Conservation (phyloP, 2,329 filamentous ascomycete genomes). For the Zymoseptoria pseudotritici region DNA sequence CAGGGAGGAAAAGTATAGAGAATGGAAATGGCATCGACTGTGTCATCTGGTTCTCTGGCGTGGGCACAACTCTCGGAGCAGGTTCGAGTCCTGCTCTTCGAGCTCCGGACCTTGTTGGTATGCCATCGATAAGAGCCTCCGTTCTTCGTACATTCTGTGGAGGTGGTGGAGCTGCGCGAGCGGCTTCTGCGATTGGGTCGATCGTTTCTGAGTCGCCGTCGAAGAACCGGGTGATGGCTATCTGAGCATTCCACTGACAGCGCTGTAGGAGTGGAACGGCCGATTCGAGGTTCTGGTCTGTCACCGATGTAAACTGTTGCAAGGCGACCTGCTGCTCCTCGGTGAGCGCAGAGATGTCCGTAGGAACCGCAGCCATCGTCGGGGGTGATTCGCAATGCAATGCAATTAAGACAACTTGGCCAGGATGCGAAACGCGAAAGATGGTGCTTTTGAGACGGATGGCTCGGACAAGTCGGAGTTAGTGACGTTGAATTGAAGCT, state of each 20-base stretch:
- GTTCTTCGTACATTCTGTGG: conserved; percentile 55
- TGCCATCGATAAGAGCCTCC: conserved; percentile 61
- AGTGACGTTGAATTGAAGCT: background rate
- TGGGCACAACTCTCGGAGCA: conserved; percentile 81
- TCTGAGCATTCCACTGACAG: conserved; percentile 96
- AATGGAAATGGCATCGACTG: conserved; percentile 69
- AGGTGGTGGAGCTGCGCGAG: conserved; percentile 54
- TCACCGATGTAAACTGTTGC: conserved; percentile 82
- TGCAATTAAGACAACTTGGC: background rate
- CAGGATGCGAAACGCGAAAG: background rate
- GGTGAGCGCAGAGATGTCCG: conserved; percentile 64
- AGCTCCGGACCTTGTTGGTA: conserved; percentile 31
- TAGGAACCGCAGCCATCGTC: conserved; percentile 32
- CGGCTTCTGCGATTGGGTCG: conserved; percentile 71
- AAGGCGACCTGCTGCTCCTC: conserved; percentile 73
- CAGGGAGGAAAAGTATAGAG: conserved; percentile 70
- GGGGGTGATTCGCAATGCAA: background rate
- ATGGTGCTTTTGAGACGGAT: background rate
- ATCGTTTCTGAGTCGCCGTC: conserved; percentile 88
- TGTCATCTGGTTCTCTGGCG: conserved; percentile 55
- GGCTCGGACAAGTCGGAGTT: background rate
- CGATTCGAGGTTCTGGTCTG: conserved; percentile 68
- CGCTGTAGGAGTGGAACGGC: conserved; percentile 72
- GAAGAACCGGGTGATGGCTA: conserved; percentile 95
- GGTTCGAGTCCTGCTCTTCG: conserved; percentile 45